Evolutionary conservation across 1,284 basidiomycete species (phyloP), one percentile per base, ranked within the genome.

Genomic region (Sporisorium iseilematis-ciliati): DNA sequence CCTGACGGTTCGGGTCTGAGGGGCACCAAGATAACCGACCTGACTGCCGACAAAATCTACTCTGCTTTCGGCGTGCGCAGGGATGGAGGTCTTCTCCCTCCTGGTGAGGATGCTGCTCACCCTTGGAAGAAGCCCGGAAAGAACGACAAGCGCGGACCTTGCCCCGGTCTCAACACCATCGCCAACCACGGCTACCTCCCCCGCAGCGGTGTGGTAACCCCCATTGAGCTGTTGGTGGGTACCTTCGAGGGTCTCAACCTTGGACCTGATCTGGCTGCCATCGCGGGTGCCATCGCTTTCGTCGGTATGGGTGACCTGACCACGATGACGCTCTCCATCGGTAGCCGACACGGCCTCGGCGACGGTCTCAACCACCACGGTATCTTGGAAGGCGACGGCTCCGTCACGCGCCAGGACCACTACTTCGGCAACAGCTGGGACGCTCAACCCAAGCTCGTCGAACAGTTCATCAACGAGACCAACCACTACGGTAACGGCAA

Each of bases 141-240:
- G 7, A 63, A 63, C 7, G 68, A 57, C 40, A 65, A 61, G 16
- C 68, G 68, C 29, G 84, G 85, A 43, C 80, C 81, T 11, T 86
- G 84, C 67, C 85, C 85, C 2, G 84, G 83, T 31, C 75, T 86
- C 41, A 86, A 86, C 78, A 82, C 82, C 0, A 55, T 82, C 16
- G 85, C 85, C 31, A 84, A 83, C 60, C 82, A 85, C 66, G 46
- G 78, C 61, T 69, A 62, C 63, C 35, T 65, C 7, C 60, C 60
- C 2, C 58, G 81, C 35, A 75, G 64, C 57, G 86, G 86, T 40
- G 67, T 86, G 41, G 77, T 84, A 48, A 82, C 75, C 33, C 57
- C 64, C 3, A 41, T 61, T 41, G 66, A 84, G 58, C 75, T 83
- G 48, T 61, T 83, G 29, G 38, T 73, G 40, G 69, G 66, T 7